A percentile compares a stretch with the other conserved stretches of the same genome.
These are phyloP conservation scores for Lachancea lanzarotensis DNA, from an alignment of 805 yeast species.

Conservation along the genomic window DNA sequence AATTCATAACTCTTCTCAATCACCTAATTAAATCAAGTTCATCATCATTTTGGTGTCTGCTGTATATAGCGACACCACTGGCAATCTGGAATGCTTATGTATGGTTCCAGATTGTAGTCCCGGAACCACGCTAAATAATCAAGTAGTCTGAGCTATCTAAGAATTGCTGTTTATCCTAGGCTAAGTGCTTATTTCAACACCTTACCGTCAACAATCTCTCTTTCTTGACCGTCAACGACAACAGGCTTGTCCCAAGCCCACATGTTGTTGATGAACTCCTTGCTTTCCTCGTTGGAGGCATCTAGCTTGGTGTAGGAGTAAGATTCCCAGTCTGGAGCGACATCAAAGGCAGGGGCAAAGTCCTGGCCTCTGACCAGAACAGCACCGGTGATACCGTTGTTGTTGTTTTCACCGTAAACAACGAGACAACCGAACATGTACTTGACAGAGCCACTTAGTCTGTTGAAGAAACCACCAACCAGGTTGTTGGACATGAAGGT, in stretches of 20 bases:
- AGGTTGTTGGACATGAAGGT: constrained; percentile 97
- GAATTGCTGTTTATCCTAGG: neutral
- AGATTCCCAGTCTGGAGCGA: constrained; percentile 99
- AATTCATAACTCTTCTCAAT: neutral
- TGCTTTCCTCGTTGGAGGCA: constrained; percentile 67
- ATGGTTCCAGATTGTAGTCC: neutral
- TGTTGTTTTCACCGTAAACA: constrained; percentile 95
- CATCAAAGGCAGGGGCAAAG: constrained; percentile 81
- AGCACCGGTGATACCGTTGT: constrained; percentile 92
- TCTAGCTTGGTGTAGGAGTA: constrained; percentile 81
- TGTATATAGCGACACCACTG: neutral
- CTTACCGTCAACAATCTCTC: constrained; percentile 95
- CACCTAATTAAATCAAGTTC: neutral
- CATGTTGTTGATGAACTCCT: constrained; percentile 78
- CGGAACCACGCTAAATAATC: neutral
- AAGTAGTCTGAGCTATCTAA: neutral
- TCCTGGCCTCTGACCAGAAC: constrained; percentile 94
- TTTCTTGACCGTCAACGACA: constrained; percentile 66
- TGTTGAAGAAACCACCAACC: constrained; percentile 95
- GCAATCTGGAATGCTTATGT: too few relatives aligned
- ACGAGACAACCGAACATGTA: constrained; percentile 85
- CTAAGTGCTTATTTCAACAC: constrained; percentile 66
- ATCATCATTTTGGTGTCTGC: neutral
- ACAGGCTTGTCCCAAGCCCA: constrained; percentile 99
- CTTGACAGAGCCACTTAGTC: constrained; percentile 82